Base-by-base conservation (phyloP, 192 early-diverging fungal species). In the Entomortierella lignicola region DNA sequence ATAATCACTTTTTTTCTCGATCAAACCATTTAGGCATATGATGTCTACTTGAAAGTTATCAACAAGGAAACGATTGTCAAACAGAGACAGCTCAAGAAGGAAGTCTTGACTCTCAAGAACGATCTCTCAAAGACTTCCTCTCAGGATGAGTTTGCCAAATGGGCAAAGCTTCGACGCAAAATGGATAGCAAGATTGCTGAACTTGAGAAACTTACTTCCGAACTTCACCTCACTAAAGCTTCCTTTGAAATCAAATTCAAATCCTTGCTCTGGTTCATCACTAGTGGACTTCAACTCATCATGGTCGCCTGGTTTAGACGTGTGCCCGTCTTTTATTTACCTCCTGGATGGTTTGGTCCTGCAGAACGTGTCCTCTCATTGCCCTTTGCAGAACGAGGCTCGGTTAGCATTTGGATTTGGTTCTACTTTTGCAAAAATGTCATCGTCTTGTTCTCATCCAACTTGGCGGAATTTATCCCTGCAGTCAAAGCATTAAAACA, bases 91-190 rank as follows among this genome's bases (percentile, higher is more conserved):
- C 85, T 92, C 56, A 90, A 90, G 56, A 84, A 84, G 41, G 84
- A 90, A 10, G 86, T 93, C 8, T 63, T 93, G 17, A 81, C 72
- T 17, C 71, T 93, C 57, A 91, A 91, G 73, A 82, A 75, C 32
- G 90, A 93, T 8, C 85, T 95, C 32, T 75, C 83, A 32, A 64
- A 81, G 47, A 92, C 92, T 43, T 93, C 91, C 34, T 91, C 92
- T 0, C 92, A 91, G 83, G 94, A 97, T 77, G 89, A 95, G 84
- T 97, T 97, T 88, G 94, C 95, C 26, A 91, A 89, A 80, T 97
- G 95, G 95, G 95, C 95, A 44, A 95, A 94, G 83, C 70, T 95
- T 71, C 88, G 92, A 43, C 88, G 95, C 69, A 87, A 89, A 65
- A 85, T 94, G 60, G 95, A 97, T 72, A 87, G 89, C 31, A 72